These are phyloP conservation scores for Alternaria consortialis DNA, from an alignment of 2,329 filamentous ascomycete species.

Conservation along the genomic window DNA sequence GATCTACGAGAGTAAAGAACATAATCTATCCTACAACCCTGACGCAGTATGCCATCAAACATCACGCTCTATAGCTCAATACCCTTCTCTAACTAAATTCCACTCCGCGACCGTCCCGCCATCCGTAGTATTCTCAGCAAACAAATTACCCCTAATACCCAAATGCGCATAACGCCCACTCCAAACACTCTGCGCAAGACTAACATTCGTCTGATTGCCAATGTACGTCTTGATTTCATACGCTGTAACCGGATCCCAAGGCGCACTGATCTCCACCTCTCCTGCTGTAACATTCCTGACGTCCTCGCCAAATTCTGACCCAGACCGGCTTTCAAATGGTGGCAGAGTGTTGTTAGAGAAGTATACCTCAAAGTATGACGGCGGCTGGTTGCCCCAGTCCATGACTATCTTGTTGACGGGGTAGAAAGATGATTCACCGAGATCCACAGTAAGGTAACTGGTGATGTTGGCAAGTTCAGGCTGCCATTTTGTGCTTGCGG, in stretches of 20 bases:
- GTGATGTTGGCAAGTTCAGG: conserved; percentile 61
- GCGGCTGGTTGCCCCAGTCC: conserved; percentile 68
- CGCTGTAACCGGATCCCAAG: conserved; percentile 50
- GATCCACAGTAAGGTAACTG: conserved; percentile 65
- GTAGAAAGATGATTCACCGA: conserved; percentile 49
- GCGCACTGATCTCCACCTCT: conserved; percentile 52
- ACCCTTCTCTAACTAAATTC: conserved; percentile 46
- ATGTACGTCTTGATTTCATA: conserved; percentile 52
- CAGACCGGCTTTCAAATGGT: conserved; percentile 21
- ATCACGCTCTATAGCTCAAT: not conserved
- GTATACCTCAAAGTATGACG: conserved; percentile 62
- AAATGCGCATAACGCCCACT: conserved; percentile 58
- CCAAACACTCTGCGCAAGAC: conserved; percentile 50
- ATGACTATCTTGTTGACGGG: conserved; percentile 63
- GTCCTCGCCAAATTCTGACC: not conserved
- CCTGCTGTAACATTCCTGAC: conserved; percentile 27
- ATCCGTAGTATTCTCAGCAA: conserved; percentile 42
- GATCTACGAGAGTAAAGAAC: not conserved
- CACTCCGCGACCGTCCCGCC: conserved; percentile 65
- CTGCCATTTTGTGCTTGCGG: conserved; percentile 73
- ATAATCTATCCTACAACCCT: not conserved
- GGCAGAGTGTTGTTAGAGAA: conserved; percentile 61
- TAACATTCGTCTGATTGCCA: conserved; percentile 58
- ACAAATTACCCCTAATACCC: conserved; percentile 59
- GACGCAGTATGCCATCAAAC: not conserved